Conservation (phyloP, 2,329 filamentous ascomycete species). For the Cercospora sesami region DNA sequence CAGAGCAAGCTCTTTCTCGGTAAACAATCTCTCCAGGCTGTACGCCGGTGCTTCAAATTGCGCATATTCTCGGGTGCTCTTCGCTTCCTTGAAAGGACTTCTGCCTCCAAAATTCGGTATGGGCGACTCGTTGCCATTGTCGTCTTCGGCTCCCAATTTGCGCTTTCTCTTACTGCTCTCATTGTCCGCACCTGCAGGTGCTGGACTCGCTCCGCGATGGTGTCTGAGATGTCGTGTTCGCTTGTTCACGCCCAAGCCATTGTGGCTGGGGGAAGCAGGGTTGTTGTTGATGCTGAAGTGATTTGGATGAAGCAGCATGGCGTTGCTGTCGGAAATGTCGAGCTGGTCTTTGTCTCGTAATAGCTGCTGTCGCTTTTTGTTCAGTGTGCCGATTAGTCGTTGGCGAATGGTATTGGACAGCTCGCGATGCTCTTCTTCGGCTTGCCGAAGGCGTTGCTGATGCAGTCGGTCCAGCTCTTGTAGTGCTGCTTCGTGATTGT, state of each 20-base stretch:
- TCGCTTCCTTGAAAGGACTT: conserved; percentile 55
- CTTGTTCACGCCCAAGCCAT: conserved; percentile 51
- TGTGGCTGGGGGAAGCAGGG: conserved; percentile 62
- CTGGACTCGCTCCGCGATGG: conserved; percentile 43
- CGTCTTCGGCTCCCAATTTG: conserved; percentile 57
- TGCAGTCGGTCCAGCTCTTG: conserved; percentile 58
- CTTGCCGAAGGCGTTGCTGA: conserved; percentile 61
- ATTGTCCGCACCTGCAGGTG: conserved; percentile 31
- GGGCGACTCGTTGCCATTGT: conserved; percentile 60
- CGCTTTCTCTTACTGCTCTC: conserved; percentile 59
- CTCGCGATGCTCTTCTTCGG: conserved; percentile 62
- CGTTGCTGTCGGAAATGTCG: conserved; percentile 66
- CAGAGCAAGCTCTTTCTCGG: conserved; percentile 64
- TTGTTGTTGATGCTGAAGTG: conserved; percentile 64
- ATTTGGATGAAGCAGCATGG: conserved; percentile 63
- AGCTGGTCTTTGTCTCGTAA: conserved; percentile 67
- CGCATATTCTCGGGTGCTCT: conserved; percentile 52
- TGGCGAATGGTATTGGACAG: conserved; percentile 61
- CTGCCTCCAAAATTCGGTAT: conserved; percentile 51
- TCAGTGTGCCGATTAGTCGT: conserved; percentile 59
- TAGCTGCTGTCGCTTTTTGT: conserved; percentile 57
- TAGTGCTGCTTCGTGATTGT: conserved; percentile 58
- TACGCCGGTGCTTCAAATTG: conserved; percentile 61
- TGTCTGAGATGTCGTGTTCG: conserved; percentile 65
- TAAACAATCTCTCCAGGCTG: conserved; percentile 65